A percentile compares a stretch with the other conserved stretches of the same genome.
Evolutionary conservation across 495 filamentous ascomycete genomes (phyloP).

Genomic region (Aspergillus wentii): DNA sequence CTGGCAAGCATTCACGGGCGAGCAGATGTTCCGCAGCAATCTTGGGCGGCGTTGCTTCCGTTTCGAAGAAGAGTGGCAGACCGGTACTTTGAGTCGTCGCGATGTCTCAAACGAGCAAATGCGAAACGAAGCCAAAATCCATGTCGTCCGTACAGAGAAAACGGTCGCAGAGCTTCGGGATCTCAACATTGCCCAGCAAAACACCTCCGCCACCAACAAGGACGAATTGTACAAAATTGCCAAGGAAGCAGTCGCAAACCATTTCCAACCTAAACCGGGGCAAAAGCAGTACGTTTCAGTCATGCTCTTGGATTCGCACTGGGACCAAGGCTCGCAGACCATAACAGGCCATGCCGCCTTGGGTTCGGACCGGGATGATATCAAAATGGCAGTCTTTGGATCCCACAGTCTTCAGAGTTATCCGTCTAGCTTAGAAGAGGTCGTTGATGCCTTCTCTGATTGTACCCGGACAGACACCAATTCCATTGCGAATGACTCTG

Average conservation of each 20-base stretch:
- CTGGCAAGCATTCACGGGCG: slow-evolving; percentile 92
- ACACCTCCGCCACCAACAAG: slow-evolving; percentile 57
- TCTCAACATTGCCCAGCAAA: slow-evolving; percentile 76
- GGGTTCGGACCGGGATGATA: slow-evolving; percentile 59
- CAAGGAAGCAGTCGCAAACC: slow-evolving; percentile 63
- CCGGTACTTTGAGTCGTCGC: slow-evolving; percentile 65
- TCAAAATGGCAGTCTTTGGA: slow-evolving; percentile 84
- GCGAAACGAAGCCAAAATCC: slow-evolving; percentile 85
- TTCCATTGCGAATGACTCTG: slow-evolving; percentile 76
- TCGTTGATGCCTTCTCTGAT: slow-evolving; percentile 80
- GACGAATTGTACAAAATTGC: slow-evolving; percentile 73
- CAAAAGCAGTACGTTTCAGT: slow-evolving; percentile 85
- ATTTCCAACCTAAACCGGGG: slow-evolving; percentile 68
- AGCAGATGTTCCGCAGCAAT: slow-evolving; percentile 87
- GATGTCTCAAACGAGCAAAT: slow-evolving; percentile 64
- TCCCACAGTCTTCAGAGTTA: slow-evolving; percentile 87
- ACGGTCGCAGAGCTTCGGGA: slow-evolving; percentile 79
- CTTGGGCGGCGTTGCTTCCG: slow-evolving; percentile 80
- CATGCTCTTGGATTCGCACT: slow-evolving; percentile 78
- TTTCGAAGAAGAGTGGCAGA: slow-evolving; percentile 90
- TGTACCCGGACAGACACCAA: slow-evolving; percentile 82
- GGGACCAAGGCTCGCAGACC: slow-evolving; percentile 65
- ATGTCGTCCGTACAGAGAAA: slow-evolving; percentile 75
- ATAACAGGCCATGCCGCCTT: slow-evolving; percentile 80
- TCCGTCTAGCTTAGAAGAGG: slow-evolving; percentile 76